A percentile compares a stretch with the other conserved stretches of the same genome.
Conservation (phyloP, 2,329 filamentous ascomycete genomes). For the Blastomyces parvus region DNA sequence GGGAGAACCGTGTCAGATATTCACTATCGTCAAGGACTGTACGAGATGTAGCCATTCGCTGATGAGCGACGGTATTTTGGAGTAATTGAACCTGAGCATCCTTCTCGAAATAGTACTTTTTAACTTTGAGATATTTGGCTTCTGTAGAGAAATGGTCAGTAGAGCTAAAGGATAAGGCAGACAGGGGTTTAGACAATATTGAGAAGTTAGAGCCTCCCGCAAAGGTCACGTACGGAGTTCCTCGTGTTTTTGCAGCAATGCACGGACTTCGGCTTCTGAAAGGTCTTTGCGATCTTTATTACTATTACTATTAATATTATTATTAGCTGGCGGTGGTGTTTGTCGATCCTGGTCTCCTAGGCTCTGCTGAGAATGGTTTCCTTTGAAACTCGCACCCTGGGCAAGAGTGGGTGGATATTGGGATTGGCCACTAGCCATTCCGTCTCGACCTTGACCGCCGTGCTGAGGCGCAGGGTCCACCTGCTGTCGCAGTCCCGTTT, state of each 20-base stretch:
- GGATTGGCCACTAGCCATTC: not conserved
- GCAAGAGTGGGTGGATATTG: conserved; percentile 17
- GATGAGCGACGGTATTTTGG: conserved; percentile 95
- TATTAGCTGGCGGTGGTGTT: conserved; percentile 39
- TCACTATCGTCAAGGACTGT: conserved; percentile 93
- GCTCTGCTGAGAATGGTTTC: conserved; percentile 22
- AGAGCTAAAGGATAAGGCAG: conserved; percentile 5
- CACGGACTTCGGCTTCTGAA: conserved; percentile 36
- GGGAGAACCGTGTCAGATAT: conserved; percentile 79
- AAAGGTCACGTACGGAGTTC: conserved; percentile 34
- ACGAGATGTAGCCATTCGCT: conserved; percentile 85
- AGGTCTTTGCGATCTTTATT: conserved; percentile 32
- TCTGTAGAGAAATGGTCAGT: conserved; percentile 43
- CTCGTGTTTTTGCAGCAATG: conserved; percentile 37
- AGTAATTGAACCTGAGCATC: conserved; percentile 82
- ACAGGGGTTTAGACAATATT: conserved; percentile 3
- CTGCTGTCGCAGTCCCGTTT: conserved; percentile 16
- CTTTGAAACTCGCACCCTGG: conserved; percentile 22
- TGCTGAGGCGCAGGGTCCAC: conserved; percentile 6
- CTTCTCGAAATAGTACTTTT: conserved; percentile 93
- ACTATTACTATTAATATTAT: conserved; percentile 18
- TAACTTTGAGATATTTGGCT: conserved; percentile 95
- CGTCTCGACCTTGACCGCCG: conserved; percentile 1
- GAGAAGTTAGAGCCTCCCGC: conserved; percentile 3
- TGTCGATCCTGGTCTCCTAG: conserved; percentile 37